phyloP scores from a whole-genome alignment of 2,329 filamentous ascomycete genomes.

The Sclerotinia sclerotiorum region DNA sequence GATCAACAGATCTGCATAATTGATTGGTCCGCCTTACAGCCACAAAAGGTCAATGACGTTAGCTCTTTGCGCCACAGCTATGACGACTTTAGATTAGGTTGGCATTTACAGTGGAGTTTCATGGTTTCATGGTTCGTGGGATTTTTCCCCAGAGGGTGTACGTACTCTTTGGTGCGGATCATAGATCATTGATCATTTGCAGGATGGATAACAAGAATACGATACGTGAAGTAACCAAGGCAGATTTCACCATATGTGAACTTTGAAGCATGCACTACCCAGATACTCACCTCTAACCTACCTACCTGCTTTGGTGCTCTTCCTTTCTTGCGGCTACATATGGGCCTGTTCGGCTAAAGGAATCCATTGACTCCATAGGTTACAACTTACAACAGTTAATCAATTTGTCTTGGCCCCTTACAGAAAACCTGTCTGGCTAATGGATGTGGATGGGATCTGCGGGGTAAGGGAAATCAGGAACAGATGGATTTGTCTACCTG shows the following conservation, averaged over 20 bases:
- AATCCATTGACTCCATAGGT: background rate
- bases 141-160: background rate
- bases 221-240: background rate
- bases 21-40: conserved; percentile 17
- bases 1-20: background rate
- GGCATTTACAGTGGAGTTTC: background rate
- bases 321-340: background rate
- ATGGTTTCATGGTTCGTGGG: background rate
- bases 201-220: background rate
- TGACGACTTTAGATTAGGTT: conserved; percentile 19
- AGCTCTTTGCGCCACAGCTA: background rate
- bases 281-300: too few relatives aligned
- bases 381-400: background rate
- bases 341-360: background rate
- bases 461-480: conserved; percentile 14
- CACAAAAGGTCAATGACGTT: conserved; percentile 1
- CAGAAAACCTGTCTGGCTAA: conserved; percentile 3
- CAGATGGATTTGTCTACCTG: background rate
- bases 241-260: background rate
- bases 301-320: background rate
- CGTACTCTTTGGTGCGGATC: background rate
- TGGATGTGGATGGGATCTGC: background rate
- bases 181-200: too few relatives aligned
- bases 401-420: conserved; percentile 18
- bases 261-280: background rate